These are phyloP conservation scores for Penicillium bovifimosum DNA, from an alignment of 495 filamentous ascomycete genomes.

Conservation along the genomic window DNA sequence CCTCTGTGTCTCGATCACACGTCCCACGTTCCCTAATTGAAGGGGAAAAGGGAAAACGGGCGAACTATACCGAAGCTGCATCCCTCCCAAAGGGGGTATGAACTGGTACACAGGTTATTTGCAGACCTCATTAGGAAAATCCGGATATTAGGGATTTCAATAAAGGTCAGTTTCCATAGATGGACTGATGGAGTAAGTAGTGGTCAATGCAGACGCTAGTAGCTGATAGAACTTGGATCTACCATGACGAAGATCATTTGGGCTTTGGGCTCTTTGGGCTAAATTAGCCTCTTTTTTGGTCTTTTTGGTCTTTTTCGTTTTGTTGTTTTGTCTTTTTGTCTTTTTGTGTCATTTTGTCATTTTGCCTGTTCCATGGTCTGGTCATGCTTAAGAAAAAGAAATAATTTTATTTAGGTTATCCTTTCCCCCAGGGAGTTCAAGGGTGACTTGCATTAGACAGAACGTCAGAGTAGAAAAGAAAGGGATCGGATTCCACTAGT, in stretches of 20 bases:
- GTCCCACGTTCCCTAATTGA: slow-evolving; percentile 21
- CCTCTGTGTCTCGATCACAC: slow-evolving; percentile 16
- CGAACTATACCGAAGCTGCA: slow-evolving; percentile 26
- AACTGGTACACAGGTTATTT: neutral
- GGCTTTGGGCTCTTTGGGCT: neutral
- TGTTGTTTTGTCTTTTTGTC: no score
- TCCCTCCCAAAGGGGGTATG: slow-evolving; percentile 9
- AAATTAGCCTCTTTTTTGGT: slow-evolving; percentile 1
- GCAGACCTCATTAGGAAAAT: no score
- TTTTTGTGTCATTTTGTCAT: no score
- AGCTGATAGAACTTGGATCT: slow-evolving; percentile 45
- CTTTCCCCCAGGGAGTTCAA: slow-evolving; percentile 5
- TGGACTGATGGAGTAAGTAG: slow-evolving; percentile 9
- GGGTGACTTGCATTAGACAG: slow-evolving; percentile 36
- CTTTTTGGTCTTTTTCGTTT: no score
- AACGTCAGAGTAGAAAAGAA: slow-evolving; percentile 16
- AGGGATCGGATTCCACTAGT: slow-evolving; percentile 10
- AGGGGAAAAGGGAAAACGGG: slow-evolving; percentile 18
- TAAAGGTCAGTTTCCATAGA: neutral
- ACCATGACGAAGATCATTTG: slow-evolving; percentile 32
- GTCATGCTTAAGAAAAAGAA: no score
- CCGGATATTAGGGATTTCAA: no score
- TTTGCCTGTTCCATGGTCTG: no score
- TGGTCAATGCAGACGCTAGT: slow-evolving; percentile 37
- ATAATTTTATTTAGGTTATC: no score